Base-by-base conservation (phyloP, 345 rosid species). In the Acer yangbiense region DNA sequence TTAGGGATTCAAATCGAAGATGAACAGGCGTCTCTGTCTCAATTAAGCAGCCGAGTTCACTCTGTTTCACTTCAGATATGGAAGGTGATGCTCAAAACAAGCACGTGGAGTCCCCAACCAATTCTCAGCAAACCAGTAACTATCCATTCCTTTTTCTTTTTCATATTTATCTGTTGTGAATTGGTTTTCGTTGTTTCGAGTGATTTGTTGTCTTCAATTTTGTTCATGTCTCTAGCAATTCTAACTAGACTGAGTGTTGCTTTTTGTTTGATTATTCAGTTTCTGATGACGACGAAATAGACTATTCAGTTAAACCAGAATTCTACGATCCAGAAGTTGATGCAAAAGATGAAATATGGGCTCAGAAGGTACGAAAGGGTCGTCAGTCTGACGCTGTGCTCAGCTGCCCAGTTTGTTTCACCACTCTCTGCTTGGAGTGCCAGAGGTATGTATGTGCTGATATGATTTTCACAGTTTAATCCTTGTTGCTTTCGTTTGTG, bases 401-500 rank as follows among this genome's bases (percentile, higher is more conserved):
- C 65, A 91, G 96, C 79, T 93, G 98, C 73, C 96, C 98, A 10
- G 96, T 89, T 79, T 93, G 98, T 85, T 93, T 91, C 82, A 88
- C 98, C 54, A 89, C 89, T 32, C 89, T 93, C 50, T 93, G 92
- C 86, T 88, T 90, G 11, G 91, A 93, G 55, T 91, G 92, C 75
- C 96, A 93, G 80, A 90, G 98, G 98, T 93, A 75, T 67, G 79
- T n/a, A 1, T 8, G 7, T 0, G 75, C 12, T 74, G 17, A 35
- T 17, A 54, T n/a, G 46, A 43, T 43, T 43, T 43, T 43, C 46
- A 1, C 46, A 43, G 46, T 43, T 43, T 43, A 43, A 43, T 43
- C 46, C 10, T 43, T 7, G 46, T 43, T 43, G 46, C 46, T 43
- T 43, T 43, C 46, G 10, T 43, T 43, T 43, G 11, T 43, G 46